Evolutionary conservation across 768 basidiomycete species (phyloP), one percentile per base, ranked within the genome.

Genomic region (Tremella mesenterica): DNA sequence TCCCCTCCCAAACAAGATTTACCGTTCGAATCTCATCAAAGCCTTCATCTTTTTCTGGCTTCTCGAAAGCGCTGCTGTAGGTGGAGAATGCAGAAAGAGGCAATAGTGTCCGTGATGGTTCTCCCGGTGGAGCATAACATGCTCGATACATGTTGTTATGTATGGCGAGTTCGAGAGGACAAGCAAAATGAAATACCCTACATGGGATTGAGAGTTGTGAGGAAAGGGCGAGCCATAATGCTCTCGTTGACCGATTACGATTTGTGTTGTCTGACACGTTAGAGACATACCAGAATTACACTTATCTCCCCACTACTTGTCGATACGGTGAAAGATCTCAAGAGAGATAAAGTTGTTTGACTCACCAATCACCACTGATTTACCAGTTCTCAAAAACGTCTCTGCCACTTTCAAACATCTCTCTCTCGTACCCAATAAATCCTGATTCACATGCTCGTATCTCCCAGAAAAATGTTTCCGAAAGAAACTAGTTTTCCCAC

Each of bases 61-160:
- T 81, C 67, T 92, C 83, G 49, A 72, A 69, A 1, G 53, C 61
- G 7, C 45, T 56, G 1, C 36, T 33, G 52, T 64, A 77, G 0
- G 49, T 34, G 2, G 18, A 34, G 54, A 75, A 73, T 8, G 75
- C 74, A 14, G 60, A 48, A 16, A 52, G 27, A 10, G 71, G 71
- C 8, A 73, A 48, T 10, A 72, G 59, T 12, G 60, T 48, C 28
- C 69, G 45, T 27, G 43, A 33, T 21, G 48, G 38, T 43, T 70
- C 60, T 21, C 57, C 56, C 21, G 47, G 39, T 1, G 67, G 56
- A 10, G 63, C 72, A 47, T 74, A 57, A 43, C 63, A 86, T 31
- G 88, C 82, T 27, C 92, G 81, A 67, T 93, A 95, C 7, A 91
- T 73, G 64, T 92, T 92, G 70, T 96, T 95, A 72, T 96, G 93